Conservation (phyloP, 2,329 filamentous ascomycete genomes). For the Fusarium haematococcum region DNA sequence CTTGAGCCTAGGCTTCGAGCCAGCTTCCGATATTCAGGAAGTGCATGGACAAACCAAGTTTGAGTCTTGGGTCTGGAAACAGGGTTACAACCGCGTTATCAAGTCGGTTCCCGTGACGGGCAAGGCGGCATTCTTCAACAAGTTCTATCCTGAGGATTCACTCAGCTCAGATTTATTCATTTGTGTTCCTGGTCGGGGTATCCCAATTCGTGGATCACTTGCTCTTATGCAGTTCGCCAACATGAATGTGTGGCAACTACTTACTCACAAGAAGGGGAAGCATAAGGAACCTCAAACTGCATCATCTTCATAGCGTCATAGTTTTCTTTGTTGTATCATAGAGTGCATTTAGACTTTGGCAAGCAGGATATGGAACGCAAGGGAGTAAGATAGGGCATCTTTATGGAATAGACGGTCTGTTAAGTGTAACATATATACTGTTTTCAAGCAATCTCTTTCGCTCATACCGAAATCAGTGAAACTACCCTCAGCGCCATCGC, state of each 20-base stretch:
- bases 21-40: neutral
- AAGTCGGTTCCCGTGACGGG: constrained; percentile 9
- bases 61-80: constrained; percentile 11
- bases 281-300: neutral
- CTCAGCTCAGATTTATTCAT: constrained; percentile 10
- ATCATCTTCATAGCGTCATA: neutral
- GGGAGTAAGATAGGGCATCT: neutral
- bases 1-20: constrained; percentile 8
- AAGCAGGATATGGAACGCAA: neutral
- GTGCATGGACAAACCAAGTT: neutral
- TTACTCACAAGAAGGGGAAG: neutral
- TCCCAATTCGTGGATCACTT: constrained; percentile 4
- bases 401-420: neutral
- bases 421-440: neutral
- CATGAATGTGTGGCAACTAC: neutral
- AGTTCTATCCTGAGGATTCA: constrained; percentile 9
- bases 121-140: constrained; percentile 9
- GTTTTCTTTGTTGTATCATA: neutral
- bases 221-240: constrained; percentile 21
- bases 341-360: neutral
- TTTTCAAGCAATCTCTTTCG: neutral
- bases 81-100: constrained; percentile 9
- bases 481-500: neutral
- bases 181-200: constrained; percentile 3
- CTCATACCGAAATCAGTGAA: neutral